Base-by-base conservation (phyloP, 306 rosid species). In the Mucuna pruriens region DNA sequence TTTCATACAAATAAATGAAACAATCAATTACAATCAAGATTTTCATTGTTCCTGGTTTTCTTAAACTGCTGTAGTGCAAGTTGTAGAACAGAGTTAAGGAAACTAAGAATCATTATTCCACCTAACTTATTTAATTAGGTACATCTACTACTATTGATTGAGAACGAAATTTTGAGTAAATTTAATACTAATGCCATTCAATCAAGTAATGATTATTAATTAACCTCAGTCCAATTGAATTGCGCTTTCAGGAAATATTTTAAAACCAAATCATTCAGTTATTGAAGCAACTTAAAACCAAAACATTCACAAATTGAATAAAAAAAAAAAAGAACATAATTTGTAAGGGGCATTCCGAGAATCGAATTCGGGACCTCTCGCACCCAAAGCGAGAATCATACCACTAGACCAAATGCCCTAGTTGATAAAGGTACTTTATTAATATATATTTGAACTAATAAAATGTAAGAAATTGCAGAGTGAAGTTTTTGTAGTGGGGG, bases 291-390 rank as follows among this genome's bases (percentile, higher is more conserved):
- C 40, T 38, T 38, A 38, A 1, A 0, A 16, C 4, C n/a, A n/a
- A n/a, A n/a, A n/a, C n/a, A n/a, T n/a, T n/a, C n/a, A n/a, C n/a
- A n/a, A n/a, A n/a, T n/a, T n/a, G n/a, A n/a, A n/a, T n/a, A 25
- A 10, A 44, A 8, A 1, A 10, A 1, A 57, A 23, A 3, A 22
- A 3, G 0, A 3, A 54, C 2, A 13, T 5, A 4, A 1, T 0
- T 17, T 2, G 6, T 36, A 31, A 0, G 84, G 84, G 84, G 84
- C 80, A 80, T 80, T 73, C 80, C 58, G 79, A 80, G 79, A 80
- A 80, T 80, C 84, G 84, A 80, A 80, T 79, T 73, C 84, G 46
- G 84, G 84, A 80, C 84, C 84, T 80, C 84, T 80, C 75, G 84
- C 84, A 80, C 84, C 84, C 84, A 72, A 72, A 77, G 82, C 82